phyloP scores from a whole-genome alignment of 345 rosid species.

The Syzygium aqueum region DNA sequence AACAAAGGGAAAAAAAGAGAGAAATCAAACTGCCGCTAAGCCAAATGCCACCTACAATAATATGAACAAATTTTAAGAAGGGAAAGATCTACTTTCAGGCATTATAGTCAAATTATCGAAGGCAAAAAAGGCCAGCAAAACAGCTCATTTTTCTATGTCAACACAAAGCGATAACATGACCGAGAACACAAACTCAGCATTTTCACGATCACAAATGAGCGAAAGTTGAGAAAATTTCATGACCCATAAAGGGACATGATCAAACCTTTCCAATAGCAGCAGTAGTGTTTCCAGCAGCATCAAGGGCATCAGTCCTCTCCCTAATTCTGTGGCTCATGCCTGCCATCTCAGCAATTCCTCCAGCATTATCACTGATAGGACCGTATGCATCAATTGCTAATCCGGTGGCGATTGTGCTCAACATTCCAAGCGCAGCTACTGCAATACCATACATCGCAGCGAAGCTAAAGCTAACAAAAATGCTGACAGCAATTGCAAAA shows the following conservation, averaged over 20 bases:
- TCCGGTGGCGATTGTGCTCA: constrained; percentile 80
- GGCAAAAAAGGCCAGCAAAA: neutral
- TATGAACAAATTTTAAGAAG: neutral
- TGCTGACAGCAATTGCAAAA: constrained; percentile 59
- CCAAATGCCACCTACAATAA: neutral
- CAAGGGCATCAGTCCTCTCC: constrained; percentile 84
- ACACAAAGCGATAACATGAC: neutral
- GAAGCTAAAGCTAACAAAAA: constrained; percentile 67
- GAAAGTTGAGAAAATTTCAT: neutral
- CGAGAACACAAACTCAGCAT: neutral
- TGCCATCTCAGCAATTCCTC: constrained; percentile 89
- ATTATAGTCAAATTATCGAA: neutral
- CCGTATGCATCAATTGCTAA: constrained; percentile 82
- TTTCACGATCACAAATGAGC: neutral
- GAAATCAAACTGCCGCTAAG: neutral
- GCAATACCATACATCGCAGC: constrained; percentile 83
- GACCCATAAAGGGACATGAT: neutral
- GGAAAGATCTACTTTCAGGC: neutral
- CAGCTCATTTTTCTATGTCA: neutral
- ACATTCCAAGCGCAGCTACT: constrained; percentile 79
- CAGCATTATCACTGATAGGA: constrained; percentile 82
- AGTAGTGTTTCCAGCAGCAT: constrained; percentile 85
- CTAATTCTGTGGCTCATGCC: constrained; percentile 78
- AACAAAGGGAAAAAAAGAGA: neutral
- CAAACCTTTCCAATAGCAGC: constrained; percentile 79